Evolutionary conservation across 1,284 basidiomycete genomes (phyloP).

Genomic region (Moesziomyces aphidis): DNA sequence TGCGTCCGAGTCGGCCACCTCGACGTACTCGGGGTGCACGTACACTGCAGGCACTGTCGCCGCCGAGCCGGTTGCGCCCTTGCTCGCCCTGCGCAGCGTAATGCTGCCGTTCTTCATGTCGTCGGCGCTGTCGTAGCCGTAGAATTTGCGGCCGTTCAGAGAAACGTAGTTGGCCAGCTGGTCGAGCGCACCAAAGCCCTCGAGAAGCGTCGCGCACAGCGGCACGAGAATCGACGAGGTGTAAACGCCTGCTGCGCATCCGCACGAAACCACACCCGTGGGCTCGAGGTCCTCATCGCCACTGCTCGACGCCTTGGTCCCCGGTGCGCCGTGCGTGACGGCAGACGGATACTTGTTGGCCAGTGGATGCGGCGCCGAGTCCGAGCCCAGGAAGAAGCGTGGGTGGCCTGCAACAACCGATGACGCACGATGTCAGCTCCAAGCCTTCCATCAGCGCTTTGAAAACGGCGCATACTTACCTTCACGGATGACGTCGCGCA

Average conservation of each 20-base stretch:
- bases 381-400: conserved; percentile 96
- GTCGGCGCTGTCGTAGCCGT: conserved; percentile 44
- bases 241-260: conserved; percentile 66
- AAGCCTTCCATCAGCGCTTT: neutral
- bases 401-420: conserved; percentile 77
- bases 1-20: conserved; percentile 42
- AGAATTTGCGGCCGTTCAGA: conserved; percentile 62
- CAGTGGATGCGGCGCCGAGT: conserved; percentile 92
- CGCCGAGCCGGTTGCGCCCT: conserved; percentile 4
- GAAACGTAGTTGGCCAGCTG: conserved; percentile 60
- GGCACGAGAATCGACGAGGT: conserved; percentile 64
- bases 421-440: neutral
- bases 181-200: conserved; percentile 65
- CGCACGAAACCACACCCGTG: conserved; percentile 54
- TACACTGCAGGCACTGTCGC: conserved; percentile 58
- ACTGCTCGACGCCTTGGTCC: conserved; percentile 30
- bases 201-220: conserved; percentile 65
- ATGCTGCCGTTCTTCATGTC: conserved; percentile 30
- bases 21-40: conserved; percentile 44
- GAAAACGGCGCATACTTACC: conserved; percentile 20
- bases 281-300: conserved; percentile 40
- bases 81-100: conserved; percentile 43
- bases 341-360: conserved; percentile 78
- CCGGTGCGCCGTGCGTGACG: conserved; percentile 50
- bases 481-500: conserved; percentile 79